Base-by-base conservation (phyloP, 805 yeast genomes). In the Yarrowia keelungensis region DNA sequence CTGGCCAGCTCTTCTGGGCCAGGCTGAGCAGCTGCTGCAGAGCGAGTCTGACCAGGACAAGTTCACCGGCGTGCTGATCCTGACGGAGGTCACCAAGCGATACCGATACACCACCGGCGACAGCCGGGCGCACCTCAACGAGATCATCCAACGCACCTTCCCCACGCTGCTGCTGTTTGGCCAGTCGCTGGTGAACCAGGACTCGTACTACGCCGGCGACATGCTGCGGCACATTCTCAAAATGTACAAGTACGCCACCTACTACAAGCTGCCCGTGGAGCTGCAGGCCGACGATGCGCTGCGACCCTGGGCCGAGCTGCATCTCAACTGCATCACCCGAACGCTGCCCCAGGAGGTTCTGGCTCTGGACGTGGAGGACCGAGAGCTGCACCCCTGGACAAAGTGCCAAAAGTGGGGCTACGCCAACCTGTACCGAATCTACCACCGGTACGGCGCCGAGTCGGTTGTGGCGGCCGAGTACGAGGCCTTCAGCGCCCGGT, bases 401-500 rank as follows among this genome's bases (percentile, higher is more conserved):
- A 94, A 87, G 79, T 85, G 87, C 73, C 93, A 85, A 80, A 95
- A 94, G 77, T 94, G 98, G 98, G 86, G 96, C 0, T 87, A 87
- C 74, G 92, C 91, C 32, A 92, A 53, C 51, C 50, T 65, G 36
- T 51, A 53, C 42, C 61, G 59, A 50, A 35, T 90, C 90, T 74
- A 84, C 83, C 67, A 83, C 94, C 73, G 70, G 67, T 32, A 71
- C 81, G 19, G 76, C 43, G 43, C 70, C 35, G 61, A 67, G 47
- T 65, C 71, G 8, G 69, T 68, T 3, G 70, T 72, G 41, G 68
- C 72, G 80, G 65, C 86, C 38, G 73, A 35, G 39, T 90, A 91
- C 74, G 82, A 80, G n/a, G 84, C 81, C 1, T 95, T 91, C 77
- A 84, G 85, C 69, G 74, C 77, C 1, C 72, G 85, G 66, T 92